These are phyloP conservation scores for Xylariaceae sp. DNA, from an alignment of 2,329 filamentous ascomycete genomes.

Conservation along the genomic window DNA sequence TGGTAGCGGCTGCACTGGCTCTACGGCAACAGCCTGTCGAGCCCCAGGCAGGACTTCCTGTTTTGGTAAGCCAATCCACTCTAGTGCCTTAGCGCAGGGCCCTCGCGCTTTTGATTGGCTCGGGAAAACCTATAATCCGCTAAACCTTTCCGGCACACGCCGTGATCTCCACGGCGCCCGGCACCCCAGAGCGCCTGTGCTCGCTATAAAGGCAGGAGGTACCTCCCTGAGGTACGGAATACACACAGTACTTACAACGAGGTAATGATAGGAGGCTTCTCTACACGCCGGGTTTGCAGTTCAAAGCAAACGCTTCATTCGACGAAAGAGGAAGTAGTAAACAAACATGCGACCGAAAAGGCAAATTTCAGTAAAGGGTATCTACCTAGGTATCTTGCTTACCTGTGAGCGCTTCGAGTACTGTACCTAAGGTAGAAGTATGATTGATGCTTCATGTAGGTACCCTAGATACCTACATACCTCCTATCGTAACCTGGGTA, in stretches of 20 bases:
- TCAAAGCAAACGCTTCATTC: too few relatives aligned
- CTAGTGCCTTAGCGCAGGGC: slow-evolving; percentile 16
- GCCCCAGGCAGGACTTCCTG: slow-evolving; percentile 26
- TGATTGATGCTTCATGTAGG: not conserved
- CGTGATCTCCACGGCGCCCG: slow-evolving; percentile 3
- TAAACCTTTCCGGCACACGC: slow-evolving; percentile 25
- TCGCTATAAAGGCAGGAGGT: too few relatives aligned
- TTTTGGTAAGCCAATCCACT: slow-evolving; percentile 27
- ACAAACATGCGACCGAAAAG: too few relatives aligned
- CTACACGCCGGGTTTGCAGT: too few relatives aligned
- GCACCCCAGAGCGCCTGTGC: not conserved
- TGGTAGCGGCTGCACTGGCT: slow-evolving; percentile 9
- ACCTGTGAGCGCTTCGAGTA: too few relatives aligned
- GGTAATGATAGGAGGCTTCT: too few relatives aligned
- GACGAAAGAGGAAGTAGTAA: too few relatives aligned
- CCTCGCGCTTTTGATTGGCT: slow-evolving; percentile 21
- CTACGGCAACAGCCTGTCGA: slow-evolving; percentile 5
- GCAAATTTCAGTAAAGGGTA: too few relatives aligned
- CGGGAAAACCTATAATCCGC: slow-evolving; percentile 30
- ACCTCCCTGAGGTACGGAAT: too few relatives aligned
- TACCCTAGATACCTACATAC: not conserved
- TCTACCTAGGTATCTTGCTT: too few relatives aligned
- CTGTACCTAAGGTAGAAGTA: too few relatives aligned
- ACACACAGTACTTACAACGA: too few relatives aligned
- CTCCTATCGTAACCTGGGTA: not conserved